Evolutionary conservation across 2,329 filamentous ascomycete genomes (phyloP).

Genomic region (Cadophora gregata): DNA sequence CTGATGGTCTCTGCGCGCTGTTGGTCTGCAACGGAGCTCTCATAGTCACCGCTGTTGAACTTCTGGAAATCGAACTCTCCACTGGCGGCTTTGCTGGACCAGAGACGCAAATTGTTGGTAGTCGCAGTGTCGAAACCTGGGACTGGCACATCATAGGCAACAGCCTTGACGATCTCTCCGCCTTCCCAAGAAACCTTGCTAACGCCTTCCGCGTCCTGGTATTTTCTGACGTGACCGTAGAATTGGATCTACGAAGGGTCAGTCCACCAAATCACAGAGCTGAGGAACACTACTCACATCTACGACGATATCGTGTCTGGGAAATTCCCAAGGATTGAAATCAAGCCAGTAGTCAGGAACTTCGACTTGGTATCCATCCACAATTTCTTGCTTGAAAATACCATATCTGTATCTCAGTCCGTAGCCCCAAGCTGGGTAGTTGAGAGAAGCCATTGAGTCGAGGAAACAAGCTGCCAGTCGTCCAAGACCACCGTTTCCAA

Average conservation of each 20-base stretch:
- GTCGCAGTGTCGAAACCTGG: constrained; percentile 89
- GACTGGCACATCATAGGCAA: constrained; percentile 92
- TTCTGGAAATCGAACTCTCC: constrained; percentile 99
- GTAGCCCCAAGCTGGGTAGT: constrained; percentile 97
- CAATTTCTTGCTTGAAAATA: constrained; percentile 99
- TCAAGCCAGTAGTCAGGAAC: constrained; percentile 99
- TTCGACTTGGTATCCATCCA: constrained; percentile 97
- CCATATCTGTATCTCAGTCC: constrained; percentile 93
- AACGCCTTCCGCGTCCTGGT: constrained; percentile 78
- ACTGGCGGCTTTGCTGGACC: constrained; percentile 96
- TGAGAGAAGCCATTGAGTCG: constrained; percentile 91
- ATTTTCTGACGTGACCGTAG: constrained; percentile 82
- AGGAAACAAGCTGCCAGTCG: constrained; percentile 96
- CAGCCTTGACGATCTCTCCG: constrained; percentile 88
- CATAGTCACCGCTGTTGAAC: constrained; percentile 98
- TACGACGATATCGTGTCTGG: constrained; percentile 91
- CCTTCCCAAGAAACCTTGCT: constrained; percentile 82
- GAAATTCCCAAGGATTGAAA: constrained; percentile 99
- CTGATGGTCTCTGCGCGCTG: constrained; percentile 99
- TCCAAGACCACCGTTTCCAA: constrained; percentile 95
- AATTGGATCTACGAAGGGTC: constrained; percentile 73
- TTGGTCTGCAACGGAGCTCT: constrained; percentile 94
- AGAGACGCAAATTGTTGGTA: constrained; percentile 95
- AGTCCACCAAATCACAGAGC: constrained; percentile 32
- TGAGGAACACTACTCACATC: constrained; percentile 61